Conservation (phyloP, 495 filamentous ascomycete species). For the Penicillium verhagenii region DNA sequence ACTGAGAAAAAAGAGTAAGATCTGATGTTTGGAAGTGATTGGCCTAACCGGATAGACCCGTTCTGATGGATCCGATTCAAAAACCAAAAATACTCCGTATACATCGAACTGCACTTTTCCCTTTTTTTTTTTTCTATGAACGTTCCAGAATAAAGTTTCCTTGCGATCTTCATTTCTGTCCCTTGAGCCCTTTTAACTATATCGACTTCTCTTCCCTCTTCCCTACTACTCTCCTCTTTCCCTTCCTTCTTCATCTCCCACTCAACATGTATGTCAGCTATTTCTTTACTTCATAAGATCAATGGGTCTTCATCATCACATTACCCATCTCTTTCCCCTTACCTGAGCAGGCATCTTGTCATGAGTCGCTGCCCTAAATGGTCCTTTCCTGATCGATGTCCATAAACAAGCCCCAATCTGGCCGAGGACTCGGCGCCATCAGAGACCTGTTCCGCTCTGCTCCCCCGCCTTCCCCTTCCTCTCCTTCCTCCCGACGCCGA, state of each 20-base stretch:
- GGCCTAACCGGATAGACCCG: constrained; percentile 33
- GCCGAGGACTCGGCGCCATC: constrained; percentile 37
- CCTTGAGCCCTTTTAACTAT: constrained; percentile 7
- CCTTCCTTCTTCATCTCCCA: not conserved
- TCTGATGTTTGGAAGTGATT: constrained; percentile 22
- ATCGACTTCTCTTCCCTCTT: constrained; percentile 5
- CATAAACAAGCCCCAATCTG: constrained; percentile 37
- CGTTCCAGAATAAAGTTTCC: constrained; percentile 27
- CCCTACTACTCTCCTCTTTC: not conserved
- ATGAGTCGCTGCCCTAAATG: constrained; percentile 27
- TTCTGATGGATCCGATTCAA: constrained; percentile 32
- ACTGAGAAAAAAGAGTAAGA: constrained; percentile 17
- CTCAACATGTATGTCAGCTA: constrained; percentile 33
- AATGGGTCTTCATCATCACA: constrained; percentile 21
- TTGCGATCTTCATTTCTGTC: constrained; percentile 10
- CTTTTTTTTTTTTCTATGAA: constrained; percentile 19
- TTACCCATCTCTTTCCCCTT: constrained; percentile 4
- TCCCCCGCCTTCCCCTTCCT: constrained; percentile 27
- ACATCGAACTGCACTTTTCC: constrained; percentile 19
- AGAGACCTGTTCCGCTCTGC: constrained; percentile 39
- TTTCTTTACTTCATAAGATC: constrained; percentile 19
- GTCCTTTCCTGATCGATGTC: constrained; percentile 40
- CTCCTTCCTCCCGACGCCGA: constrained; percentile 33
- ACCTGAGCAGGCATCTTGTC: constrained; percentile 9
- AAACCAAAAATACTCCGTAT: constrained; percentile 27